Base-by-base conservation (phyloP, 768 basidiomycete genomes). In the Exsudoporus frostii region DNA sequence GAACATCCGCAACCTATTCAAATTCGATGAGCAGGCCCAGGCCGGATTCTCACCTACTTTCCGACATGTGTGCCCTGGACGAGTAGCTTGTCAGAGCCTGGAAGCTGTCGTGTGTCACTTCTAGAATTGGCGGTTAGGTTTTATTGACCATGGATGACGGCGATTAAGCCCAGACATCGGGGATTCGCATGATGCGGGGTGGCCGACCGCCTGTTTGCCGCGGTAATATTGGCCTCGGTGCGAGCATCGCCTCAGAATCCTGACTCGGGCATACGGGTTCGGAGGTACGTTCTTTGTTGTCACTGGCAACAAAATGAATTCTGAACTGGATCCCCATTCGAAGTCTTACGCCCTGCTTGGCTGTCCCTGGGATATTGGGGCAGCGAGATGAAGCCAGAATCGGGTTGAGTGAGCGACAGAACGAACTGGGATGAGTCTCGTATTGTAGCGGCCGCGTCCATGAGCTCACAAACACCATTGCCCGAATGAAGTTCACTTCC, bases 261-360 rank as follows among this genome's bases (percentile, higher is more conserved):
- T 45, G 44, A 50, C 32, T 42, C 44, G 39, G 50, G 33, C 25
- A 62, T 54, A 42, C 32, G 45, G 46, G 36, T 37, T 45, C 7
- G 30, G 48, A 62, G 58, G 58, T 57, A 47, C 50, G 61, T 53
- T 58, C 43, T 58, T 47, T 51, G 63, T 68, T 37, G 66, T 58
- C 61, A 58, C 45, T 56, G 20, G 57, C 58, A 61, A 66, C 66
- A 25, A 33, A 22, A 45, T 43, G 48, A 34, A 53, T 66, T 65
- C 66, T 56, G 63, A 63, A 53, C 47, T n/a, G 60, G 66, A 65
- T 68, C 49, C 50, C 54, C 61, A 42, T 42, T 30, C 50, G 27
- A 48, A 40, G 48, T 55, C 43, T 48, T 50, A 30, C 30, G 34
- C 54, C 54, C 42, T 51, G 36, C 42, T 41, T 19, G 36, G 45